Evolutionary conservation across 495 filamentous ascomycete genomes (phyloP).

Genomic region (Penicillium pulvis): DNA sequence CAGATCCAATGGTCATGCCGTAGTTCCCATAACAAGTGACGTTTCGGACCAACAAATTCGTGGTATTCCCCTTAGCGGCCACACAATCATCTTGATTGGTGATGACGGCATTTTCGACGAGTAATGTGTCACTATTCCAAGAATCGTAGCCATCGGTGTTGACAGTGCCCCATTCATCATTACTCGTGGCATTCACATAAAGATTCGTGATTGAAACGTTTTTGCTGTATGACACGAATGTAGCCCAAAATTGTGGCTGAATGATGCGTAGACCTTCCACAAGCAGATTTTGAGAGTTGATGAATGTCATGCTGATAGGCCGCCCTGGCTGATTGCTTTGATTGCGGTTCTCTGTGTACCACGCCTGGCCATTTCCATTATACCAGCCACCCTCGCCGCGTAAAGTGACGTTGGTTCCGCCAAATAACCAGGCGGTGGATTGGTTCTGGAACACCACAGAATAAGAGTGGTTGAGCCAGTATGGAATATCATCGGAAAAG

Average conservation of each 20-base stretch:
- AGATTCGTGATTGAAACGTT: slow-evolving; percentile 43
- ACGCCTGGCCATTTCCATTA: slow-evolving; percentile 51
- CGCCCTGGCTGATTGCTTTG: slow-evolving; percentile 45
- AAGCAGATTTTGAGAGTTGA: slow-evolving; percentile 36
- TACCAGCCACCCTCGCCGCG: slow-evolving; percentile 44
- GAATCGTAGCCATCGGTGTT: slow-evolving; percentile 48
- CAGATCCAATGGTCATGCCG: slow-evolving; percentile 44
- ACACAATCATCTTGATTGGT: slow-evolving; percentile 42
- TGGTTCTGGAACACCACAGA: slow-evolving; percentile 50
- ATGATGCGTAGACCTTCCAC: slow-evolving; percentile 37
- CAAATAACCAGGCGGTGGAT: slow-evolving; percentile 50
- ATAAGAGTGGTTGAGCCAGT: slow-evolving; percentile 48
- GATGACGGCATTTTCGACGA: slow-evolving; percentile 34
- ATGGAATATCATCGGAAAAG: slow-evolving; percentile 45
- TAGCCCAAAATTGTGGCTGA: slow-evolving; percentile 51
- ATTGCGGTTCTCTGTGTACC: slow-evolving; percentile 40
- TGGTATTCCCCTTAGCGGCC: slow-evolving; percentile 42
- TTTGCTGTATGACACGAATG: slow-evolving; percentile 36
- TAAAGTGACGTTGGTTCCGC: slow-evolving; percentile 40
- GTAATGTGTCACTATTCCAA: slow-evolving; percentile 33
- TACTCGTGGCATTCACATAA: slow-evolving; percentile 44
- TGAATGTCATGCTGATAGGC: slow-evolving; percentile 45
- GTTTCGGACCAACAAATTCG: slow-evolving; percentile 39
- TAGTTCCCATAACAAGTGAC: slow-evolving; percentile 31
- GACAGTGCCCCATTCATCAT: slow-evolving; percentile 32